Conservation (phyloP, 352 stramenopile species). For the Blastocystis sp. region DNA sequence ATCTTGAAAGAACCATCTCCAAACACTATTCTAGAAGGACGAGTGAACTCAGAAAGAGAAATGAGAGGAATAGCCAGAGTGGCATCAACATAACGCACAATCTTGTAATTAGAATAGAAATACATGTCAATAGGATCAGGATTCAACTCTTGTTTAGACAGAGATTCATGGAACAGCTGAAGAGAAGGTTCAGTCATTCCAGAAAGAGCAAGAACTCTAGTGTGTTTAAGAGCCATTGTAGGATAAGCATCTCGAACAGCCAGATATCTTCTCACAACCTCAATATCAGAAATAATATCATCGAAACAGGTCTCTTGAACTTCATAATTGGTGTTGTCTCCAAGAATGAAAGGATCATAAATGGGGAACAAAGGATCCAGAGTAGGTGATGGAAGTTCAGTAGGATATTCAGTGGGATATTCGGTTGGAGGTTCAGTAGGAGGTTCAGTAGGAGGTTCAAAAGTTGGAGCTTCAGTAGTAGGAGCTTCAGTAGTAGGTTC, state of each 20-base stretch:
- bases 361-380: slow-evolving; percentile 31
- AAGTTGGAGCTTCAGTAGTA: too few relatives aligned
- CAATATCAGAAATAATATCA: not conserved
- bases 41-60: not conserved
- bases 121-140: slow-evolving; percentile 25
- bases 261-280: not conserved
- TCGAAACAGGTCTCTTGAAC: not conserved
- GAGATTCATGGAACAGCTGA: too few relatives aligned
- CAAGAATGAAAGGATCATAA: slow-evolving; percentile 53
- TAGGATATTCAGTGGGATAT: not conserved
- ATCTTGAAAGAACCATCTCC: not conserved
- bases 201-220: slow-evolving; percentile 17
- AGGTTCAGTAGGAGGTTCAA: not conserved
- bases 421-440: not conserved
- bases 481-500: not conserved
- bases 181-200: not conserved
- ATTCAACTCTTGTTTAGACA: not conserved
- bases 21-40: slow-evolving; percentile 8
- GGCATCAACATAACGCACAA: not conserved
- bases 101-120: not conserved
- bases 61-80: not conserved
- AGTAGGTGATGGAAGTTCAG: not conserved
- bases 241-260: slow-evolving; percentile 39
- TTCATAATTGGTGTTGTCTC: slow-evolving; percentile 27
- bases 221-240: slow-evolving; percentile 7